These are phyloP conservation scores for Durio zibethinus DNA, from an alignment of 345 rosid genomes.

Conservation along the genomic window DNA sequence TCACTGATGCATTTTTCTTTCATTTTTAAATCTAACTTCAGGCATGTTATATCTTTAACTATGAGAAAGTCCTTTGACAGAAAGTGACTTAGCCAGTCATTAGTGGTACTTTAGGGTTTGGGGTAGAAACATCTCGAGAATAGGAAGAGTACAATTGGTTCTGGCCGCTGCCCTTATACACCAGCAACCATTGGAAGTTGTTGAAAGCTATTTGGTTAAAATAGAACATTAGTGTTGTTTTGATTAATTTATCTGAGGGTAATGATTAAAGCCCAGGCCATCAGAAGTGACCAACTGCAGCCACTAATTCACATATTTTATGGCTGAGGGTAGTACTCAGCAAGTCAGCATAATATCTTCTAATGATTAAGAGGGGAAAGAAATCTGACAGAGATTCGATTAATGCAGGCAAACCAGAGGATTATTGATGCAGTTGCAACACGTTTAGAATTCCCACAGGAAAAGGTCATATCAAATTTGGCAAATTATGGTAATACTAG, in stretches of 20 bases:
- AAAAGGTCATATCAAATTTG: slow-evolving; percentile 71
- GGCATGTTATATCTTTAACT: not conserved
- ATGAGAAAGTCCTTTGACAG: not conserved
- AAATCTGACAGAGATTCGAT: slow-evolving; percentile 1
- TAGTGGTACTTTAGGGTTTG: not conserved
- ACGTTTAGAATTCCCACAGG: slow-evolving; percentile 67
- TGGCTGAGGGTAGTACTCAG: not conserved
- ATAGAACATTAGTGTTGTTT: not conserved
- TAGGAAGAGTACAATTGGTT: not conserved
- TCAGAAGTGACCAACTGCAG: not conserved
- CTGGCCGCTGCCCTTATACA: not conserved
- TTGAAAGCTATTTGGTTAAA: not conserved
- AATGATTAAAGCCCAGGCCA: too few species aligned
- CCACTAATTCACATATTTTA: slow-evolving; percentile 21
- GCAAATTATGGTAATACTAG: slow-evolving; percentile 93
- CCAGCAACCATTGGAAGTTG: not conserved
- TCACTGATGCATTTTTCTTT: slow-evolving; percentile 12
- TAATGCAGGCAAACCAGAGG: slow-evolving; percentile 91
- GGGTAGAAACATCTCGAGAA: not conserved
- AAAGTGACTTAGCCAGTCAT: not conserved
- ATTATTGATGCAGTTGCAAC: slow-evolving; percentile 85
- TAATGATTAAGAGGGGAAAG: slow-evolving; percentile 14
- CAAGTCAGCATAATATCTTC: not conserved
- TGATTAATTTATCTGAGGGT: not conserved
- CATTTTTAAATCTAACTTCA: not conserved